A percentile compares a stretch with the other conserved stretches of the same genome.
Conservation (phyloP, 1,139 yeast genomes). For the Debaryomyces fabryi region DNA sequence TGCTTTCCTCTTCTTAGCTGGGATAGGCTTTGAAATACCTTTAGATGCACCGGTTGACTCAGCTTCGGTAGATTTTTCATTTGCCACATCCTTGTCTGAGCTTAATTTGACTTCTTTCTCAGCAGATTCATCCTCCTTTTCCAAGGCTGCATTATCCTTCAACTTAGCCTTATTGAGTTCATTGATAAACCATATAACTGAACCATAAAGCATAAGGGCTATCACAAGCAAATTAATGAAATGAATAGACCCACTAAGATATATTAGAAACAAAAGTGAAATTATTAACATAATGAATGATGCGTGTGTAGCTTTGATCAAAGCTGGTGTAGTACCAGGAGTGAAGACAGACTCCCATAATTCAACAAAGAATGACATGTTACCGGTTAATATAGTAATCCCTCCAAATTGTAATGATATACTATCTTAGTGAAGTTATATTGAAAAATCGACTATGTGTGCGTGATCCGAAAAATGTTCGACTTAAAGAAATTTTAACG, state of each 20-base stretch:
- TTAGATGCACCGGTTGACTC: background rate
- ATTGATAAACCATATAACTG: constrained; percentile 83
- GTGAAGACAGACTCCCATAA: constrained; percentile 90
- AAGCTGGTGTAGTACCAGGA: constrained; percentile 93
- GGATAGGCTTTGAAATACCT: background rate
- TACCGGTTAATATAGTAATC: constrained; percentile 4
- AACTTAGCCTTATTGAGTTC: constrained; percentile 63
- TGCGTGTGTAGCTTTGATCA: constrained; percentile 62
- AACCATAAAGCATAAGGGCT: constrained; percentile 71
- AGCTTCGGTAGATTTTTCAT: background rate
- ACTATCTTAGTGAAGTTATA: background rate
- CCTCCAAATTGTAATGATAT: background rate
- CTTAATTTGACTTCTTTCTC: constrained; percentile 12
- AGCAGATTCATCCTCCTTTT: constrained; percentile 11
- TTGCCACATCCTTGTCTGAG: background rate
- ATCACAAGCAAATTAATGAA: constrained; percentile 73
- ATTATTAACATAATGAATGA: constrained; percentile 35
- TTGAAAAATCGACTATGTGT: constrained; percentile 2
- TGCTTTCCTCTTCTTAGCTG: constrained; percentile 2
- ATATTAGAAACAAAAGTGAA: constrained; percentile 60
- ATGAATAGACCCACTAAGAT: constrained; percentile 71
- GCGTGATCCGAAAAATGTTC: constrained; percentile 7
- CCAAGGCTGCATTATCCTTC: constrained; percentile 24
- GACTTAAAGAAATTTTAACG: constrained; percentile 2
- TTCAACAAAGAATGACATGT: constrained; percentile 57